Evolutionary conservation across 2,329 filamentous ascomycete species (phyloP), one percentile per base, ranked within the genome.

Genomic region (Curvularia sp.): DNA sequence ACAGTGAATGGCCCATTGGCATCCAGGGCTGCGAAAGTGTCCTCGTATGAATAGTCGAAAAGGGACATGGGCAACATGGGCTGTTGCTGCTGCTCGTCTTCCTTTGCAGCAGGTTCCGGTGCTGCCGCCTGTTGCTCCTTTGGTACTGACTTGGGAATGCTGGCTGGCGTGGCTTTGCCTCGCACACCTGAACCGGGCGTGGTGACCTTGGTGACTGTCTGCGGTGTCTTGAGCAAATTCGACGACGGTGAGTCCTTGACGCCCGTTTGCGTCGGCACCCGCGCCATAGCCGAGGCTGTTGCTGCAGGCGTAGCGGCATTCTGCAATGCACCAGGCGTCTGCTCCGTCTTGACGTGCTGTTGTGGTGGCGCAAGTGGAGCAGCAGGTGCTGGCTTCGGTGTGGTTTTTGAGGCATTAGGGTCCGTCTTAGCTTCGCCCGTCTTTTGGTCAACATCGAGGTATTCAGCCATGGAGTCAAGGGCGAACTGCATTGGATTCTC

Each of bases 401-500:
- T 53, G 15, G 65, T 70, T 46, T 67, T 72, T 24, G 67, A 53
- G 54, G 63, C 66, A 28, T 62, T 66, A 13, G 61, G 58, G 12
- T 73, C 71, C 2, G 59, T 52, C 59, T 71, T 77, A 3, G 69
- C 57, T n/a, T 72, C 66, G 56, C 79, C 80, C 33, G 72, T 76
- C 63, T 79, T 79, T 49, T 78, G 77, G 49, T 83, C 80, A 52
- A 81, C 72, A 48, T 85, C 81, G n/a, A 86, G 73, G 39, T 78
- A 80, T 13, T 79, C 79, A 13, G 80, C 80, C 61, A 85, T 78
- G 42, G 80, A 83, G 6, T 85, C 82, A 6, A 88, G 65, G 26
- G 83, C 81, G 68, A 82, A 89, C n/a, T 82, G 78, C 30, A 87
- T 74, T 31, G 85, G 82, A 68, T 88, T 80, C 5, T 81, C 83